These are phyloP conservation scores for Hondaea fermentalgiana DNA, from an alignment of 108 stramenopile genomes.

Conservation along the genomic window DNA sequence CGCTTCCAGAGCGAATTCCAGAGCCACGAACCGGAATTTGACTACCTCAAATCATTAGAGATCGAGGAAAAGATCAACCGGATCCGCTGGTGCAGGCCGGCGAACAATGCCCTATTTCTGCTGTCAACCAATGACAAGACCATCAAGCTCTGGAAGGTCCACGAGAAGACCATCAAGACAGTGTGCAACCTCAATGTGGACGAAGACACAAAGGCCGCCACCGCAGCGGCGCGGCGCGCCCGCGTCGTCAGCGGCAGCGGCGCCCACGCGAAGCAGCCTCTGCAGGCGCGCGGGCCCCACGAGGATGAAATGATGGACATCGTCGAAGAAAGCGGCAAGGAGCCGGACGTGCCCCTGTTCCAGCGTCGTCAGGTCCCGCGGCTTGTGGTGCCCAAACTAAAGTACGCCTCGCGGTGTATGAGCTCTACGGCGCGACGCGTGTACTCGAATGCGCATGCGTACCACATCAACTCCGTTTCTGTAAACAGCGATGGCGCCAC, in stretches of 20 bases:
- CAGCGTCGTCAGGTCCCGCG: background rate
- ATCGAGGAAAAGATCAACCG: constrained; percentile 66
- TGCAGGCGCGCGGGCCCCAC: background rate
- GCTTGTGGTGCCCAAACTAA: constrained; percentile 28
- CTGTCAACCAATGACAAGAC: constrained; percentile 59
- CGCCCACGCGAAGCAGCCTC: background rate
- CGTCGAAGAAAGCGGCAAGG: constrained; percentile 13
- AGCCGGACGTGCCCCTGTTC: background rate
- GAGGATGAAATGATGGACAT: constrained; percentile 8
- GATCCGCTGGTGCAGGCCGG: constrained; percentile 47
- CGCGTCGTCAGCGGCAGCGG: background rate
- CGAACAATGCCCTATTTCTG: constrained; percentile 37
- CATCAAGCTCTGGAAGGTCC: constrained; percentile 53
- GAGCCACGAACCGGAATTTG: constrained; percentile 60
- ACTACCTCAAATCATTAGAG: constrained; percentile 58
- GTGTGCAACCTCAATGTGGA: background rate
- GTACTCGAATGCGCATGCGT: constrained; percentile 57
- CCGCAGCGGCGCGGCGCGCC: background rate
- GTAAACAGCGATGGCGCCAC: constrained; percentile 49
- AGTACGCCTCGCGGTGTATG: constrained; percentile 4
- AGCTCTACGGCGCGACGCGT: constrained; percentile 35
- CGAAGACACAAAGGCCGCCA: background rate
- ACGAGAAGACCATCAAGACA: constrained; percentile 21
- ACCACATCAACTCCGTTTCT: constrained; percentile 59
- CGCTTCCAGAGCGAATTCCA: constrained; percentile 52